Evolutionary conservation across 805 yeast genomes (phyloP), one percentile per base, ranked within the genome.

Genomic region (Wickerhamomyces bovis): DNA sequence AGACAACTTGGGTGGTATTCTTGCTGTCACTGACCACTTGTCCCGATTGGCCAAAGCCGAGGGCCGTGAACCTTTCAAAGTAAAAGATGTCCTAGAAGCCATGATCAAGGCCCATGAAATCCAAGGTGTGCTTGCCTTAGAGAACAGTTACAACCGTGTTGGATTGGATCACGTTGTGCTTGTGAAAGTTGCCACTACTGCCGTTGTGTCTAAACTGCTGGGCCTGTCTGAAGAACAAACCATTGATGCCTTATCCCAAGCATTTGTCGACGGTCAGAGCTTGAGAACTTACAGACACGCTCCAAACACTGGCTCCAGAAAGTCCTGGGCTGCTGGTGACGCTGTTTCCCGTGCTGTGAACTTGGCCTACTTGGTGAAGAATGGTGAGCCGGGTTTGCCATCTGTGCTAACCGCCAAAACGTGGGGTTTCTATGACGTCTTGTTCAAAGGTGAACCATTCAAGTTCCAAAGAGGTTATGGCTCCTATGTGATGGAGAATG

Each of bases 251-350:
- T 45, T 78, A 6, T 76, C 82, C 6, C 83, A 78, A 50, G 82
- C 83, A 9, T 77, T 78, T 63, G 81, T 72, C 25, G 84, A 78
- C 61, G 83, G 83, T 26, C 81, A 76, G 53, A 55, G 79, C 4
- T 64, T 78, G 49, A 70, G 84, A 62, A 79, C 83, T 26, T 78
- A 78, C 57, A 73, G 84, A 57, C 84, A 78, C 57, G 80, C 83
- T 10, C 83, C 84, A 51, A 78, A 78, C 63, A 79, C 83, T 44
- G 77, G 78, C 64, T 73, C 80, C 9, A 71, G 83, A 58, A 78
- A 78, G 64, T 77, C 82, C 1, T 78, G 84, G 84, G 84, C 84
- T 23, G 84, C 84, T 13, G 84, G 83, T 49, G 83, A 78, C 55
- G 83, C 83, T 12, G 73, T 72, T 43, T 68, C 79, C 15, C 68